phyloP scores from a whole-genome alignment of 2,329 filamentous ascomycete species.

The Fusarium buxicola region DNA sequence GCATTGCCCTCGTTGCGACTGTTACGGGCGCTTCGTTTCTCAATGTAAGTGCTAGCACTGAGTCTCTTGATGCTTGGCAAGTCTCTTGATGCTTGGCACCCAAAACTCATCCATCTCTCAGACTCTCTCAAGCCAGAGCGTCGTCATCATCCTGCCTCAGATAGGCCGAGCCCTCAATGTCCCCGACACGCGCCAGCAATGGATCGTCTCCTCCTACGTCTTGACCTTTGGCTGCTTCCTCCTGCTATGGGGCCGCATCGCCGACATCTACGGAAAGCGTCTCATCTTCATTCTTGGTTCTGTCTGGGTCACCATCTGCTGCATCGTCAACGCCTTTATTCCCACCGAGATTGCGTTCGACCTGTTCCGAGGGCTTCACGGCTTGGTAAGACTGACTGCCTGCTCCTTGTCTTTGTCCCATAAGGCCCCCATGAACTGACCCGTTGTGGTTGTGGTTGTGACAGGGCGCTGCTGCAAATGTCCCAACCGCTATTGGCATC shows the following conservation, averaged over 20 bases:
- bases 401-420: neutral
- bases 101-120: neutral
- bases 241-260: constrained; percentile 74
- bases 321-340: constrained; percentile 71
- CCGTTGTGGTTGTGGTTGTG: no score
- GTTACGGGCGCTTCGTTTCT: constrained; percentile 67
- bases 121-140: constrained; percentile 46
- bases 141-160: constrained; percentile 60
- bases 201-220: constrained; percentile 74
- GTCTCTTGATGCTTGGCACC: no score
- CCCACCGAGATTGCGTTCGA: constrained; percentile 76
- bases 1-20: constrained; percentile 66
- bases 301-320: constrained; percentile 69
- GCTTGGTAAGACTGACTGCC: constrained; percentile 60
- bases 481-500: constrained; percentile 78
- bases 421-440: neutral
- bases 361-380: constrained; percentile 73
- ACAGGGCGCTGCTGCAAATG: constrained; percentile 73
- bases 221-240: constrained; percentile 76
- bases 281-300: constrained; percentile 73
- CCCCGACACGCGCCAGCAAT: constrained; percentile 70
- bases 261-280: constrained; percentile 74
- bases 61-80: no score
- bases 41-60: constrained; percentile 57
- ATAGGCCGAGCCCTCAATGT: constrained; percentile 68